These are phyloP conservation scores for Juncus effusus DNA, from an alignment of 176 grass and related monocot species.

Conservation along the genomic window DNA sequence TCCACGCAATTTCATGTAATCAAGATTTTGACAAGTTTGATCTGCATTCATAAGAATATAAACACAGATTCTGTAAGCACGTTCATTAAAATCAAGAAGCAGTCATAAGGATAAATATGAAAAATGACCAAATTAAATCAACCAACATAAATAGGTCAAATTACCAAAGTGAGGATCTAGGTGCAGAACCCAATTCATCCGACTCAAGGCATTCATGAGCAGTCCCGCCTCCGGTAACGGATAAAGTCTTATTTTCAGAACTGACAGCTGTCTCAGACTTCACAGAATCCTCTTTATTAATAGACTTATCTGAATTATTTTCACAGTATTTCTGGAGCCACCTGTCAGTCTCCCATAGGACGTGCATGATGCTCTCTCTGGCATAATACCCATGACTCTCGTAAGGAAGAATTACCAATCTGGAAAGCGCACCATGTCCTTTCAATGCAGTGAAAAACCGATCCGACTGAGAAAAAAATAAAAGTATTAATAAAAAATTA, in stretches of 20 bases:
- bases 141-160: slow-evolving; percentile 21
- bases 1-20: background rate
- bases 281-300: slow-evolving; percentile 15
- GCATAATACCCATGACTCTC: slow-evolving; percentile 98
- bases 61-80: slow-evolving; percentile 13
- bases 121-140: background rate
- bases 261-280: slow-evolving; percentile 36
- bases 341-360: slow-evolving; percentile 93
- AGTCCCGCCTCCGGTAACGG: slow-evolving; percentile 48
- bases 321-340: slow-evolving; percentile 91
- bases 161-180: slow-evolving; percentile 80
- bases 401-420: slow-evolving; percentile 92
- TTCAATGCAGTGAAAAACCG: slow-evolving; percentile 99
- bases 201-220: slow-evolving; percentile 40
- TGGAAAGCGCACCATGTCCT: slow-evolving; percentile 80
- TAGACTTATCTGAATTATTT: slow-evolving; percentile 39
- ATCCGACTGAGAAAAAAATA: slow-evolving; percentile 61
- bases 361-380: slow-evolving; percentile 97
- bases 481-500: background rate
- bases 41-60: slow-evolving; percentile 19
- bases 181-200: slow-evolving; percentile 35
- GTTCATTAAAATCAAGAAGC: background rate
- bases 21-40: slow-evolving; percentile 3
- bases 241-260: slow-evolving; percentile 48
- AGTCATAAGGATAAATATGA: too few species aligned